Evolutionary conservation across 164 flowering plant species (phyloP), one percentile per base, ranked within the genome.

Genomic region (Liquidambar formosana): DNA sequence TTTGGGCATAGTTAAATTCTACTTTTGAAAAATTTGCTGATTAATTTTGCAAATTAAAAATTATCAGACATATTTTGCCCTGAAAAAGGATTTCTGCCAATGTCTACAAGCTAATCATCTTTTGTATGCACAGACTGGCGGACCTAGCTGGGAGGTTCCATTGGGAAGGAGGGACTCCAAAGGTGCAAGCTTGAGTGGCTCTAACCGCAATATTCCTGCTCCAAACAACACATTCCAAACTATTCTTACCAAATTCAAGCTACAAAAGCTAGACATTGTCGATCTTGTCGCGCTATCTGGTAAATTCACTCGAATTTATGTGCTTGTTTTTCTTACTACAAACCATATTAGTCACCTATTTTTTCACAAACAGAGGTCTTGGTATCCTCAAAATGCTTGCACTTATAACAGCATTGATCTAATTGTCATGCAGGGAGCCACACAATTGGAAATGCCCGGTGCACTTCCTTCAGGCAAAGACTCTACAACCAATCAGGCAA

Each of bases 131-230:
- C 73, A 93, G 99, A 70, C 85, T 69, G 98, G 97, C 28, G 99
- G 99, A 45, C 97, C 94, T 1, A 75, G 73, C 76, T 95, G 97
- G 99, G 92, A 74, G 61, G 99, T 95, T 1, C 97, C 99, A 68
- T 71, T 96, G 47, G 99, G 99, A 70, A 90, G 99, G 72, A 96
- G 93, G 73, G 99, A 96, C 75, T 76, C 98, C 0, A 85, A 67
- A 76, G 83, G 80, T 13, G 98, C 98, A 61, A 96, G 99, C 78
- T 77, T 96, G 80, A 87, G 91, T 71, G 97, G 97, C 48, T 89
- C 99, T n/a, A 95, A 95, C 89, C 78, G 86, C 73, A 78, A 93
- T 81, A 91, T 95, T 78, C 99, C 99, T 51, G 96, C 99, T 65
- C 97, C 97, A 64, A 95, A 89, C 89, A 89, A 85, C 84, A 96